Evolutionary conservation across 2,329 filamentous ascomycete genomes (phyloP).

Genomic region (Camptophora hylomeconis): DNA sequence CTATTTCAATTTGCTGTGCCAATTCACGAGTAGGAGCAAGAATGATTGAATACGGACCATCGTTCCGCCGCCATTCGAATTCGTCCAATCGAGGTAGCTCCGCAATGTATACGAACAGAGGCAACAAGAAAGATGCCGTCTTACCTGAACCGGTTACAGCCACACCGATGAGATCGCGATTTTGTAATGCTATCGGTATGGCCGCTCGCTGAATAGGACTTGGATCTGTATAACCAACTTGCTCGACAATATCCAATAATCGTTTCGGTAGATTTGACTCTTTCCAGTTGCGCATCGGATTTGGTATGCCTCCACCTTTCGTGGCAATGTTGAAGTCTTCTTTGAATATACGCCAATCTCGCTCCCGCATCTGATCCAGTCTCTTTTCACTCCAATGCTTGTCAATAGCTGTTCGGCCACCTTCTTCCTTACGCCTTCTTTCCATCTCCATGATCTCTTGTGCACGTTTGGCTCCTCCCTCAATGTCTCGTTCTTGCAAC

Average conservation of each 20-base stretch:
- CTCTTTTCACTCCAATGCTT: slow-evolving; percentile 95
- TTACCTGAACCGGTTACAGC: slow-evolving; percentile 98
- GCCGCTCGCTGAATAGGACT: slow-evolving; percentile 85
- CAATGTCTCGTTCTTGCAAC: slow-evolving; percentile 60
- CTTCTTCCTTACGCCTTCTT: slow-evolving; percentile 59
- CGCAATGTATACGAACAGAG: slow-evolving; percentile 86
- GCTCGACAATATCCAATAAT: slow-evolving; percentile 66
- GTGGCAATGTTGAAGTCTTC: slow-evolving; percentile 96
- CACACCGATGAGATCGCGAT: slow-evolving; percentile 92
- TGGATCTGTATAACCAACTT: slow-evolving; percentile 83
- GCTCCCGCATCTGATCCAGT: slow-evolving; percentile 84
- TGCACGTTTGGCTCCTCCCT: slow-evolving; percentile 64
- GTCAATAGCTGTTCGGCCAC: slow-evolving; percentile 60
- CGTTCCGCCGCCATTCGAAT: slow-evolving; percentile 70
- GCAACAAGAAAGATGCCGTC: slow-evolving; percentile 87
- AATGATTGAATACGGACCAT: slow-evolving; percentile 94
- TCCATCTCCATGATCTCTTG: slow-evolving; percentile 77
- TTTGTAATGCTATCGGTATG: slow-evolving; percentile 87
- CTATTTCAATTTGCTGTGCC: slow-evolving; percentile 91
- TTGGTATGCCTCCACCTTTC: slow-evolving; percentile 81
- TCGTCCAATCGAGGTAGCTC: slow-evolving; percentile 77
- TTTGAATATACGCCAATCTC: slow-evolving; percentile 99
- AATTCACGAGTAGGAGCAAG: slow-evolving; percentile 92
- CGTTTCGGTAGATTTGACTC: slow-evolving; percentile 70
- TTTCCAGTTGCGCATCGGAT: slow-evolving; percentile 89